Percentiles rank a stretch among this genome's conserved stretches.
These are phyloP conservation scores for Salvia splendens DNA, from an alignment of 257 asterid species.

Conservation along the genomic window DNA sequence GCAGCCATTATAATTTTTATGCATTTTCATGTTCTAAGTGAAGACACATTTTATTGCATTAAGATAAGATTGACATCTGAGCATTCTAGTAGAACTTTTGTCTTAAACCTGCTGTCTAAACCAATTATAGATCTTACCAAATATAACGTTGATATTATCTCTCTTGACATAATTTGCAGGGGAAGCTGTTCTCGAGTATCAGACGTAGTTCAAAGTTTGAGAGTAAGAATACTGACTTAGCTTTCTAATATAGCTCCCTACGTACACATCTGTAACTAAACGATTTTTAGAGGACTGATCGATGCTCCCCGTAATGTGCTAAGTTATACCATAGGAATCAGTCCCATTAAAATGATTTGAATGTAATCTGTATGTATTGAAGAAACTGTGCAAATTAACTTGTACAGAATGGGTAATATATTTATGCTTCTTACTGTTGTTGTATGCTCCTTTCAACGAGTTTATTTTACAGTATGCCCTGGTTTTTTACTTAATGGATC, in stretches of 20 bases:
- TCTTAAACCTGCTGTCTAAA: not conserved
- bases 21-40: too few relatives aligned
- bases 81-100: not conserved
- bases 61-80: not conserved
- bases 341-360: conserved; percentile 23
- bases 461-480: not conserved
- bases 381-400: conserved; percentile 31
- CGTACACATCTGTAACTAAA: conserved; percentile 37
- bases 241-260: conserved; percentile 28
- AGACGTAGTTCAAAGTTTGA: conserved; percentile 40
- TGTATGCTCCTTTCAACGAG: not conserved
- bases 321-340: conserved; percentile 32
- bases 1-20: too few relatives aligned
- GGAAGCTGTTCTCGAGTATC: conserved; percentile 69
- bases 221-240: conserved; percentile 32
- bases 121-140: not conserved
- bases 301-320: conserved; percentile 20
- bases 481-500: too few relatives aligned
- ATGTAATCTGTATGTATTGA: conserved; percentile 26
- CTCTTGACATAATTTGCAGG: conserved; percentile 54
- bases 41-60: not conserved
- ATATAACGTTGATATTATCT: conserved; percentile 5
- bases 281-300: conserved; percentile 28
- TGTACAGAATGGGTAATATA: conserved; percentile 24
- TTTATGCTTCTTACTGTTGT: conserved; percentile 6